Evolutionary conservation across 768 basidiomycete species (phyloP).

Genomic region (Dacryopinax primogenitus): DNA sequence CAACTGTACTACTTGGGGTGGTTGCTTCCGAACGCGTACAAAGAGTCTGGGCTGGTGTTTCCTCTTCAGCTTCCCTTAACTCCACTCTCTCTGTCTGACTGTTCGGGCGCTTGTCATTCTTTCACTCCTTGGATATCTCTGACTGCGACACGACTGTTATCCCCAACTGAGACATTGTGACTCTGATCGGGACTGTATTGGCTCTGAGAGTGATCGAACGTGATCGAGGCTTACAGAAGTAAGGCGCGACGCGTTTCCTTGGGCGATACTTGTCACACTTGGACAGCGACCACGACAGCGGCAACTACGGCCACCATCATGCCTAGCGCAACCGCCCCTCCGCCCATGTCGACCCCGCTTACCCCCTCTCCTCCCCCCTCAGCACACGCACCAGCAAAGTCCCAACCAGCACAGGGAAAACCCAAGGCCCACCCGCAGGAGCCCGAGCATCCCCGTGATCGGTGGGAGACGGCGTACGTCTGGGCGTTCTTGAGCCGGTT

Average conservation of each 20-base stretch:
- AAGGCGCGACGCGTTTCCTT: no score
- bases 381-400: no score
- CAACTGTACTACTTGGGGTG: no score
- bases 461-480: constrained; percentile 78
- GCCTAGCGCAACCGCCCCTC: neutral
- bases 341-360: neutral
- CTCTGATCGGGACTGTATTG: no score
- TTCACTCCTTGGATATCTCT: no score
- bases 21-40: neutral
- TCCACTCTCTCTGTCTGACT: neutral
- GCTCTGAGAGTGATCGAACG: no score
- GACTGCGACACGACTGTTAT: no score
- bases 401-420: constrained; percentile 8
- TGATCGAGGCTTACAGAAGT: no score
- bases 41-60: neutral
- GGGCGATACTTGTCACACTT: no score
- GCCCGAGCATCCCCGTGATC: constrained; percentile 62
- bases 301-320: no score
- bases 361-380: constrained; percentile 23
- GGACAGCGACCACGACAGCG: no score
- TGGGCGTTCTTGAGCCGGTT: constrained; percentile 78
- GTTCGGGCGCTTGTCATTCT: neutral
- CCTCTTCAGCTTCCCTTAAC: neutral
- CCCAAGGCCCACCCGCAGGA: constrained; percentile 30
- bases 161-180: no score